Evolutionary conservation across 2,329 filamentous ascomycete genomes (phyloP).

Genomic region (Fusarium vanettenii): DNA sequence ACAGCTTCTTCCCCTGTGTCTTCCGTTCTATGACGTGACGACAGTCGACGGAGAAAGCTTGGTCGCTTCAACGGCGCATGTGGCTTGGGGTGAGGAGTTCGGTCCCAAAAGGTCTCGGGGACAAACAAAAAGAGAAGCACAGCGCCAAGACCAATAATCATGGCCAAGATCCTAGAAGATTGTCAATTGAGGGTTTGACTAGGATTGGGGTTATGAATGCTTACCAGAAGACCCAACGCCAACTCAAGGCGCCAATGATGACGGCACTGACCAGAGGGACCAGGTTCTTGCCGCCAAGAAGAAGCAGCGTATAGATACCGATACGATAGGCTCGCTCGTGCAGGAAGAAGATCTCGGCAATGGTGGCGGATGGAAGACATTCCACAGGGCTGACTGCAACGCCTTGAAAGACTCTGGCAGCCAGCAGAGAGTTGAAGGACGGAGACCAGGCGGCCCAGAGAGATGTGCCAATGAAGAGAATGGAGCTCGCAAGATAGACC

Average conservation of each 20-base stretch:
- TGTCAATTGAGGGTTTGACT: background rate
- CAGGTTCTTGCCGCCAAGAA: constrained; percentile 92
- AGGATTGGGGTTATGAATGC: constrained; percentile 34
- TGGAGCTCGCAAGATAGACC: constrained; percentile 82
- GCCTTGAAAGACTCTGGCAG: constrained; percentile 88
- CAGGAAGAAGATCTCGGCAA: constrained; percentile 96
- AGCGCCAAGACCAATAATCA: constrained; percentile 78
- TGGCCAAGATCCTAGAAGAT: constrained; percentile 77
- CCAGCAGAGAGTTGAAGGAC: constrained; percentile 80
- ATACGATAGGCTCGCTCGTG: constrained; percentile 94
- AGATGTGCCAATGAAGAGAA: constrained; percentile 81
- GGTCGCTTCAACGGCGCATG: constrained; percentile 52
- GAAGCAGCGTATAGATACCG: constrained; percentile 89
- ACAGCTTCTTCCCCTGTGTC: constrained; percentile 4
- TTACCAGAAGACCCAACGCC: constrained; percentile 93
- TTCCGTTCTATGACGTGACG: constrained; percentile 52
- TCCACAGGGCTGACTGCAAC: constrained; percentile 91
- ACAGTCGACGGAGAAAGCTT: constrained; percentile 60
- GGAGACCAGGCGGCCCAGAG: constrained; percentile 91
- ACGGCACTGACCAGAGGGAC: constrained; percentile 87
- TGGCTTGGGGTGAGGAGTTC: constrained; percentile 68
- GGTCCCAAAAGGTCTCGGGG: constrained; percentile 96
- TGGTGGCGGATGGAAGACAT: constrained; percentile 91
- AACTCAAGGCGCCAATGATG: constrained; percentile 80
- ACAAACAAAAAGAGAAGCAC: constrained; percentile 87